These are phyloP conservation scores for Mucor plumbeus DNA, from an alignment of 371 early-diverging fungal species.

Conservation along the genomic window DNA sequence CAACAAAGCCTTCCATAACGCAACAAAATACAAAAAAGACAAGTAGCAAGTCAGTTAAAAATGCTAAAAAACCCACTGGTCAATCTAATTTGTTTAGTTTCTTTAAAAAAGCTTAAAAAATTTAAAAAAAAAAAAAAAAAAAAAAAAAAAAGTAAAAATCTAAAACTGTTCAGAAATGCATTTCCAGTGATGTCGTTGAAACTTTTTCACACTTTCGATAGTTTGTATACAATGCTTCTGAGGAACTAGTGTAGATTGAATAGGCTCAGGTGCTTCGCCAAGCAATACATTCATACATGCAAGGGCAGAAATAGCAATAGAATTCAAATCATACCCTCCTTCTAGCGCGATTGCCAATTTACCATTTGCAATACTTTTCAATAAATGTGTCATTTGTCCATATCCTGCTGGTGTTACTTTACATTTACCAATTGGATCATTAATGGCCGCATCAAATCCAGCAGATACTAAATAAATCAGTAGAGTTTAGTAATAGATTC, in stretches of 20 bases:
- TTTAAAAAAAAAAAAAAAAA: not conserved
- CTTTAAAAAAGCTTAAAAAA: conserved; percentile 16
- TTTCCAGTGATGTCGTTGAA: conserved; percentile 62
- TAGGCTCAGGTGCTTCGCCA: conserved; percentile 58
- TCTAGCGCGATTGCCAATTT: conserved; percentile 81
- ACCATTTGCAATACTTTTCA: conserved; percentile 74
- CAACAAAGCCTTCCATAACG: not conserved
- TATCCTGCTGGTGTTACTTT: conserved; percentile 83
- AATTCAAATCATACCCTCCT: conserved; percentile 84
- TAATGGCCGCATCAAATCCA: conserved; percentile 90
- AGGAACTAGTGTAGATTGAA: conserved; percentile 37
- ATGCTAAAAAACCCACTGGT: not conserved
- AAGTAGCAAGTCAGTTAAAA: not conserved
- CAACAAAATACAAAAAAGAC: not conserved
- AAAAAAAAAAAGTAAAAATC: not conserved
- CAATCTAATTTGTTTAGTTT: conserved; percentile 25
- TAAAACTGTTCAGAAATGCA: conserved; percentile 8
- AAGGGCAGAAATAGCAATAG: conserved; percentile 74
- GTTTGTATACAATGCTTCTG: conserved; percentile 52
- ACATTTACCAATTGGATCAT: conserved; percentile 88
- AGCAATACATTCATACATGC: conserved; percentile 79
- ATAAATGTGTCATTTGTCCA: conserved; percentile 85
- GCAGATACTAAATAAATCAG: conserved; percentile 64
- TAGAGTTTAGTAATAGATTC: not conserved
- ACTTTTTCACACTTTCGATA: conserved; percentile 49